Base-by-base conservation (phyloP, 805 yeast species). In the Teunomyces atbi region DNA sequence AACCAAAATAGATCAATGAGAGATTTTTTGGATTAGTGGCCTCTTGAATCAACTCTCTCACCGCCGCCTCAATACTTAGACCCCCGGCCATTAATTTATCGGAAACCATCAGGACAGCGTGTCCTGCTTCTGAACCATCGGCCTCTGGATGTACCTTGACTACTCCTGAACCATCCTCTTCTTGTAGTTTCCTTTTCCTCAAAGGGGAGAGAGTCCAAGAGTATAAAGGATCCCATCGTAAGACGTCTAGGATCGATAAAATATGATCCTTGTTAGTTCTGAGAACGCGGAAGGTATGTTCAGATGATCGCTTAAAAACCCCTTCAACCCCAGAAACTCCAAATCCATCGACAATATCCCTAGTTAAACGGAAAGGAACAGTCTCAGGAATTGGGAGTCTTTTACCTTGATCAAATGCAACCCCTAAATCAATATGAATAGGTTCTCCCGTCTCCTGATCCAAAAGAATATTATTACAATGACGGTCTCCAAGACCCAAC, bases 361-460 rank as follows among this genome's bases (percentile, higher is more conserved):
- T 71, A 0, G 98, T 89, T 29, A 95, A 69, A 51, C 99, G 68
- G 61, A 94, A 95, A 4, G 99, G 99, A 5, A 95, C 96, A 0
- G 86, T 76, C 58, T 94, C 99, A 0, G 99, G 99, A 6, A 92
- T 79, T 0, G 92, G 84, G 33, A 94, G 69, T 11, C 82, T 66
- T 55, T 79, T 83, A 0, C 98, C 99, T 58, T 90, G 97, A 62
- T 94, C 99, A 69, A 94, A 94, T 0, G 98, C 95, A 38, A 94
- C 91, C 0, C 99, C 99, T 13, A 94, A 69, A 64, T 94, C 99
- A 54, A 94, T 95, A 61, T 95, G 99, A 20, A 94, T 83, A 0
- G 97, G 96, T 56, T 91, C 97, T 0, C 98, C 98, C 0, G 88
- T 77, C n/a, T 62, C 58, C 41, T 74, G 73, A 62, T 94, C 97